Evolutionary conservation across 2,329 filamentous ascomycete species (phyloP).

Genomic region (Stagonosporopsis chrysanthemi): DNA sequence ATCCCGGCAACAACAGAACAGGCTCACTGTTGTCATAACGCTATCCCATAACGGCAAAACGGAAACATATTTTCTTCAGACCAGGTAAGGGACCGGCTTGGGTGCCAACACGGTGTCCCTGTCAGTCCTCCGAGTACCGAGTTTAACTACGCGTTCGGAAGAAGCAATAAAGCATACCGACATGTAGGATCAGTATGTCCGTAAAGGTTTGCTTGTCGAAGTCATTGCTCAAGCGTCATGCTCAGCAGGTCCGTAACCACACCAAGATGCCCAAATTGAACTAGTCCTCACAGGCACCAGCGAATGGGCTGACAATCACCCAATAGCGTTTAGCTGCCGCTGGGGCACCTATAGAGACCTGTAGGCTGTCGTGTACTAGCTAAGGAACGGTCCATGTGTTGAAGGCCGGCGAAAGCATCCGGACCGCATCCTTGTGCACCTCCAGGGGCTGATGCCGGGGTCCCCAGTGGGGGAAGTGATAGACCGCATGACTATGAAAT

Average conservation of each 20-base stretch:
- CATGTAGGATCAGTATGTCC: background rate
- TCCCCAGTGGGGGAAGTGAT: background rate
- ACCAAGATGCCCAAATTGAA: background rate
- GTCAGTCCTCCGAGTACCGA: background rate
- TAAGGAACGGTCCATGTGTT: background rate
- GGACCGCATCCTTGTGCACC: background rate
- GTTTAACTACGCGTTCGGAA: background rate
- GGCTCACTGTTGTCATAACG: background rate
- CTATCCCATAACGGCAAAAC: background rate
- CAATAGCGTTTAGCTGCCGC: conserved; percentile 5
- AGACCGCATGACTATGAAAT: background rate
- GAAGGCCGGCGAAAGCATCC: background rate
- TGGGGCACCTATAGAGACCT: background rate
- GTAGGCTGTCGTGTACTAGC: background rate
- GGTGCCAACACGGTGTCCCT: background rate
- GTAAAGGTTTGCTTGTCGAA: background rate
- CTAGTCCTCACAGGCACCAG: background rate
- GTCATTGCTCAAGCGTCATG: background rate
- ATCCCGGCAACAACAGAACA: background rate
- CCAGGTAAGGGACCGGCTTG: background rate
- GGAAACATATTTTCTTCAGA: background rate
- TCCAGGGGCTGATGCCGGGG: background rate
- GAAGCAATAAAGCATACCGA: background rate
- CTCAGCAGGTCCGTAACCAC: background rate
- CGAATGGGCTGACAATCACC: background rate